phyloP scores from a whole-genome alignment of 2,329 filamentous ascomycete species.

The Grosmannia huntii region DNA sequence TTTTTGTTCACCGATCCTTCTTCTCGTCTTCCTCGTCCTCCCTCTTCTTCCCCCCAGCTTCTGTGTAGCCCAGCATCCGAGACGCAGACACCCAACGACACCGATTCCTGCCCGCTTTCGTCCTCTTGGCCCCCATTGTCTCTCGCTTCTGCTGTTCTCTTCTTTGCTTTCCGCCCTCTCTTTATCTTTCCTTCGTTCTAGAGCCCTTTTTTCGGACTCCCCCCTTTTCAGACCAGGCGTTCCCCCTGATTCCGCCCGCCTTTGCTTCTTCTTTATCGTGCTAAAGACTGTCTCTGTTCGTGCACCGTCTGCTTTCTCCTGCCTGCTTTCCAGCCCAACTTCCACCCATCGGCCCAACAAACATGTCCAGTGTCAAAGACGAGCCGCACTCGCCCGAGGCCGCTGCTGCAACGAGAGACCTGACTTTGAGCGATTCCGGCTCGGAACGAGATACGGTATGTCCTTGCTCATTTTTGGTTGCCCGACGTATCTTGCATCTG shows the following conservation, averaged over 20 bases:
- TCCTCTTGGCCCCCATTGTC: not conserved
- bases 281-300: not conserved
- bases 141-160: not conserved
- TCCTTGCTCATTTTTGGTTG: not conserved
- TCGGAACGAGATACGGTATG: slow-evolving; percentile 12
- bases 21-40: not conserved
- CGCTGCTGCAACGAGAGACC: not conserved
- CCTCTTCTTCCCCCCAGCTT: not conserved
- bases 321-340: not conserved
- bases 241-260: not conserved
- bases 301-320: not conserved
- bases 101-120: not conserved
- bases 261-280: not conserved
- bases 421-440: not conserved
- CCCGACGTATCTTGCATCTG: not conserved
- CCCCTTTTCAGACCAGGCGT: not conserved
- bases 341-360: not conserved
- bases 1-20: not conserved
- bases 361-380: slow-evolving; percentile 10
- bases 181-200: not conserved
- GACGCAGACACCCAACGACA: not conserved
- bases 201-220: not conserved
- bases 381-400: slow-evolving; percentile 4
- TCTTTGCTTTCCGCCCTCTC: not conserved
- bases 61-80: not conserved